These are phyloP conservation scores for Ustulina deusta DNA, from an alignment of 2,329 filamentous ascomycete species.

Conservation along the genomic window DNA sequence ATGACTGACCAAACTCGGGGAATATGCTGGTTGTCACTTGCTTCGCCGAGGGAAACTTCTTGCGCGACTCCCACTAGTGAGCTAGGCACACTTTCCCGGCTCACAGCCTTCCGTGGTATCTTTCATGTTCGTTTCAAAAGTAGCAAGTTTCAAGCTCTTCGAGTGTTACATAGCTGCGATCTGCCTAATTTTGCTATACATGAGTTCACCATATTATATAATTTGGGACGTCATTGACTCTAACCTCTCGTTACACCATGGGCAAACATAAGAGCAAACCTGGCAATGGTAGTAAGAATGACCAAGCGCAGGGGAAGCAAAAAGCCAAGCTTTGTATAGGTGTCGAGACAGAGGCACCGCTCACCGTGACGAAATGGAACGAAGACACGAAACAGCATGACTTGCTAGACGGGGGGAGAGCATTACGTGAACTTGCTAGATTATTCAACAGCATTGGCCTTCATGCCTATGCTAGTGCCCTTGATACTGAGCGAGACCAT, in stretches of 20 bases:
- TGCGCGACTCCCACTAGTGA: background rate
- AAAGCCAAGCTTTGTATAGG: background rate
- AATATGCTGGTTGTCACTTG: background rate
- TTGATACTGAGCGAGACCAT: constrained; percentile 6
- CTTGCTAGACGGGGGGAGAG: background rate
- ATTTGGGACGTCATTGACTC: background rate
- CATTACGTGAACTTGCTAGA: background rate
- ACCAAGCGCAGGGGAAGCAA: background rate
- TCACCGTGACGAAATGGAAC: constrained; percentile 1
- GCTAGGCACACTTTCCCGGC: background rate
- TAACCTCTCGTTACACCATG: background rate
- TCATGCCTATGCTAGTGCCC: background rate
- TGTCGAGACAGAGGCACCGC: constrained; percentile 29
- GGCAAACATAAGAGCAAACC: background rate
- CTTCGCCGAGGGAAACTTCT: background rate
- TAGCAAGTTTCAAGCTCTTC: background rate
- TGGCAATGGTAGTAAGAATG: background rate
- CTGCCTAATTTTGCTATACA: no score
- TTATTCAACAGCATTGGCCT: constrained; percentile 10
- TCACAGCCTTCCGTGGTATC: background rate
- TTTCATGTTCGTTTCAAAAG: background rate
- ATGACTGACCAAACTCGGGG: no score
- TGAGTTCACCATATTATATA: background rate
- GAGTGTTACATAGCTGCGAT: no score
- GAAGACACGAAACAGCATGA: background rate